Conservation (phyloP, 345 rosid genomes). For the Melaleuca quinquenervia region DNA sequence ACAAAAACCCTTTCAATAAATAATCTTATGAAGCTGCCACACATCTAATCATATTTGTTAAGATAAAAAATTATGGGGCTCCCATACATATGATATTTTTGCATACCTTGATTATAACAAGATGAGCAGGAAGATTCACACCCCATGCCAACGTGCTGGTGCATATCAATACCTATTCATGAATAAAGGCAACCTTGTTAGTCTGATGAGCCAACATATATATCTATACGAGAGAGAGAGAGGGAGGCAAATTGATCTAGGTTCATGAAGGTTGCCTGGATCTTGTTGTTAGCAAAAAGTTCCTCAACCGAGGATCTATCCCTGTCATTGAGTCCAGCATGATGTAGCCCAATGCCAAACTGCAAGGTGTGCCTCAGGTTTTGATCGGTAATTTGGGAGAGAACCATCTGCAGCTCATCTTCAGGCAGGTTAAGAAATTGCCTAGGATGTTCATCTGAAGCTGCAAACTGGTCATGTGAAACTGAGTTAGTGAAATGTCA, state of each 20-base stretch:
- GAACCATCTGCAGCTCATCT: slow-evolving; percentile 90
- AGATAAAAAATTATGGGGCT: not conserved
- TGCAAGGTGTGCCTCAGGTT: slow-evolving; percentile 92
- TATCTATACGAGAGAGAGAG: not conserved
- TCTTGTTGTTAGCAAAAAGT: slow-evolving; percentile 91
- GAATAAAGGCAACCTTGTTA: not conserved
- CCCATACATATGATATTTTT: not conserved
- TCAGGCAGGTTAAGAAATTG: slow-evolving; percentile 81
- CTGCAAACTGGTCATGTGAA: slow-evolving; percentile 51
- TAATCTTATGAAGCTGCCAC: not conserved
- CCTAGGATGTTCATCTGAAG: slow-evolving; percentile 93
- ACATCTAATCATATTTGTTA: not conserved
- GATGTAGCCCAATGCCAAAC: slow-evolving; percentile 95
- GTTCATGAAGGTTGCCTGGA: slow-evolving; percentile 52
- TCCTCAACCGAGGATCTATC: slow-evolving; percentile 94
- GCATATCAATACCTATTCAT: slow-evolving; percentile 71
- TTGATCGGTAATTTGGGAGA: slow-evolving; percentile 86
- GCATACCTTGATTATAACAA: slow-evolving; percentile 89
- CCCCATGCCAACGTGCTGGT: slow-evolving; percentile 99
- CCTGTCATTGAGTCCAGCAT: slow-evolving; percentile 93
- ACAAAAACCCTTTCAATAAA: not conserved
- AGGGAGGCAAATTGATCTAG: not conserved
- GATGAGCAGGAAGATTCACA: slow-evolving; percentile 94
- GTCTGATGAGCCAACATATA: not conserved
- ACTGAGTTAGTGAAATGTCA: not conserved